Conservation (phyloP, 1,284 basidiomycete genomes). For the Ustilago vetiveriae region DNA sequence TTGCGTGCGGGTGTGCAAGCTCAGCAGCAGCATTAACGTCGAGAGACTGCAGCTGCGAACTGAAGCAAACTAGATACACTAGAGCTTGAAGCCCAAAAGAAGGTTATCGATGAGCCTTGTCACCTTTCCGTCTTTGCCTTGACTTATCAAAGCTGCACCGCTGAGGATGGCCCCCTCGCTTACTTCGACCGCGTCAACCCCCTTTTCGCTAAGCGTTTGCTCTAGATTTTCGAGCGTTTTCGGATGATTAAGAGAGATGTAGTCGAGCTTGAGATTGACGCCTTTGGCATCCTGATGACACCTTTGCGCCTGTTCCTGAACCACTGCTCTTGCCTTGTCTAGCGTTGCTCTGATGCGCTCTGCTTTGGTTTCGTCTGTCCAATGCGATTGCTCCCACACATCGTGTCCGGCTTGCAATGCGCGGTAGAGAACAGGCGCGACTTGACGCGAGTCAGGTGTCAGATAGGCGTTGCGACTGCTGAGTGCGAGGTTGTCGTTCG, state of each 20-base stretch:
- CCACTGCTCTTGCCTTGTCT: conserved; percentile 35
- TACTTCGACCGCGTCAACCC: conserved; percentile 54
- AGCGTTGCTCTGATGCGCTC: conserved; percentile 47
- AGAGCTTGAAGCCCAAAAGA: conserved; percentile 73
- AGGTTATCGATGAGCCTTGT: conserved; percentile 95
- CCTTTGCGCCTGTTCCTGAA: conserved; percentile 20
- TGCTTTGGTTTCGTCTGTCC: conserved; percentile 11
- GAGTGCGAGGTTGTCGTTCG: conserved; percentile 78
- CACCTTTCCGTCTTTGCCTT: conserved; percentile 70
- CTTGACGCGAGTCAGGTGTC: conserved; percentile 73
- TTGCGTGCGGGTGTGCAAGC: too few species aligned
- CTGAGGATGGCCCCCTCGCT: conserved; percentile 77
- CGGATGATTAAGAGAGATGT: conserved; percentile 87
- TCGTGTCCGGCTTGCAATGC: conserved; percentile 74
- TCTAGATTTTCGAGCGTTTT: conserved; percentile 72
- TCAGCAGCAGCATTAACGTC: too few species aligned
- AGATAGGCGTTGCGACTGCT: conserved; percentile 93
- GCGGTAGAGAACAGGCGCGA: conserved; percentile 78
- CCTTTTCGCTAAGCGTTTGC: conserved; percentile 68
- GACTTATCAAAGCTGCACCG: conserved; percentile 82
- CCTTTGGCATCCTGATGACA: conserved; percentile 10
- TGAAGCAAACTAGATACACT: too few species aligned
- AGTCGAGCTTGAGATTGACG: conserved; percentile 76
- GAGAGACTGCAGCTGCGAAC: too few species aligned
- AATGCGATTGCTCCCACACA: conserved; percentile 34